phyloP scores from a whole-genome alignment of 306 rosid genomes.

The Trifolium pratense region DNA sequence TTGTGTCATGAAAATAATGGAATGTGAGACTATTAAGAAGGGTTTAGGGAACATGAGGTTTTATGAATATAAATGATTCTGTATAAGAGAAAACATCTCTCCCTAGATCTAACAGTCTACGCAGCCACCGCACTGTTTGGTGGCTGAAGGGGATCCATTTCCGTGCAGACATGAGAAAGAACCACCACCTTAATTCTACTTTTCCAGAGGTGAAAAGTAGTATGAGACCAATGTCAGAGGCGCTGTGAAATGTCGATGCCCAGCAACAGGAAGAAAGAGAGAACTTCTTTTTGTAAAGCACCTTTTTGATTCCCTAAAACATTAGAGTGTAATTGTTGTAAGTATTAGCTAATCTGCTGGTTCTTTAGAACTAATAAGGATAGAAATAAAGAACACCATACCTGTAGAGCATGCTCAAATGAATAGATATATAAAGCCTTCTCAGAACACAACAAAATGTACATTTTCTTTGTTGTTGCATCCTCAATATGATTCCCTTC shows the following conservation, averaged over 20 bases:
- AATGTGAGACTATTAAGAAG: slow-evolving; percentile 5
- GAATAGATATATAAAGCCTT: slow-evolving; percentile 81
- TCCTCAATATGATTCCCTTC: slow-evolving; percentile 52
- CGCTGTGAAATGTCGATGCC: slow-evolving; percentile 73
- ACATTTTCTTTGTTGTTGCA: slow-evolving; percentile 55
- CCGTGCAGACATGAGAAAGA: background rate
- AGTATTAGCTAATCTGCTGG: slow-evolving; percentile 30
- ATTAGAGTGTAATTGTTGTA: background rate
- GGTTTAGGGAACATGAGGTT: background rate
- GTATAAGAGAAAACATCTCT: background rate
- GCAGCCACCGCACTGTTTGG: background rate
- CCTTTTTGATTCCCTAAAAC: slow-evolving; percentile 87
- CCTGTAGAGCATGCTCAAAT: slow-evolving; percentile 75
- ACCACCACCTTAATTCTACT: slow-evolving; percentile 72
- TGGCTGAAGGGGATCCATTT: background rate
- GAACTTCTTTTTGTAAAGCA: slow-evolving; percentile 78
- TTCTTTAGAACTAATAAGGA: slow-evolving; percentile 14
- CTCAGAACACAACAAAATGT: slow-evolving; percentile 80
- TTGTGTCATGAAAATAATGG: slow-evolving; percentile 6
- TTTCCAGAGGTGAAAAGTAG: slow-evolving; percentile 71
- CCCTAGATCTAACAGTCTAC: background rate
- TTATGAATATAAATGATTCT: slow-evolving; percentile 1
- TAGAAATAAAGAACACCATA: slow-evolving; percentile 38
- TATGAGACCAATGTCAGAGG: slow-evolving; percentile 57
- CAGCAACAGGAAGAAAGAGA: slow-evolving; percentile 78